These are phyloP conservation scores for Xanthoconium purpureum DNA, from an alignment of 768 basidiomycete genomes.

Conservation along the genomic window DNA sequence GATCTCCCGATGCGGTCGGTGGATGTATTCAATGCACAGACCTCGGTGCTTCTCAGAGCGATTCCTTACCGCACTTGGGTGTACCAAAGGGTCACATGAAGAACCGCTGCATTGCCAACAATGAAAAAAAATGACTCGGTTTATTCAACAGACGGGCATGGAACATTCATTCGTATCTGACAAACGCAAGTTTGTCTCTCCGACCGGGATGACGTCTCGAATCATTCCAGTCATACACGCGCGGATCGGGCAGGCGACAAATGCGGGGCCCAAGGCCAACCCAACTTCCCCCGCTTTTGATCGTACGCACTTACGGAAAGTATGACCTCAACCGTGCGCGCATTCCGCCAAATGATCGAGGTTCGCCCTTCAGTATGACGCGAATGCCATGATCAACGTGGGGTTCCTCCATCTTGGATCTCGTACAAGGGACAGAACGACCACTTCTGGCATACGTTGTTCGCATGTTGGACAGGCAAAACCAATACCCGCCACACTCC, in stretches of 20 bases:
- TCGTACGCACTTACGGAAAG: conserved; percentile 3
- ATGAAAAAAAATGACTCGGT: neutral
- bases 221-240: conserved; percentile 1
- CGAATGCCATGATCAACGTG: conserved; percentile 9
- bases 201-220: conserved; percentile 6
- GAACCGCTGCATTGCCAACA: too few relatives aligned
- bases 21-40: too few relatives aligned
- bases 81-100: neutral
- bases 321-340: conserved; percentile 6
- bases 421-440: conserved; percentile 1
- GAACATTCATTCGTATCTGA: neutral
- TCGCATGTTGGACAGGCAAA: conserved; percentile 16
- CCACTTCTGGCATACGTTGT: conserved; percentile 9
- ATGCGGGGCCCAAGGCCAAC: neutral
- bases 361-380: conserved; percentile 3
- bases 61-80: neutral
- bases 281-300: conserved; percentile 1
- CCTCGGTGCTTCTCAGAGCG: neutral
- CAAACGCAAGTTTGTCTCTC: neutral
- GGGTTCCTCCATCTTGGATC: conserved; percentile 10
- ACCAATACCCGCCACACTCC: neutral
- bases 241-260: conserved; percentile 5
- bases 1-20: neutral
- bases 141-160: neutral
- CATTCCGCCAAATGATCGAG: conserved; percentile 7